A percentile compares a stretch with the other conserved stretches of the same genome.
Evolutionary conservation across 225 moss, liverwort and hornwort genomes (phyloP).

Genomic region (Rhytidiadelphus loreus): DNA sequence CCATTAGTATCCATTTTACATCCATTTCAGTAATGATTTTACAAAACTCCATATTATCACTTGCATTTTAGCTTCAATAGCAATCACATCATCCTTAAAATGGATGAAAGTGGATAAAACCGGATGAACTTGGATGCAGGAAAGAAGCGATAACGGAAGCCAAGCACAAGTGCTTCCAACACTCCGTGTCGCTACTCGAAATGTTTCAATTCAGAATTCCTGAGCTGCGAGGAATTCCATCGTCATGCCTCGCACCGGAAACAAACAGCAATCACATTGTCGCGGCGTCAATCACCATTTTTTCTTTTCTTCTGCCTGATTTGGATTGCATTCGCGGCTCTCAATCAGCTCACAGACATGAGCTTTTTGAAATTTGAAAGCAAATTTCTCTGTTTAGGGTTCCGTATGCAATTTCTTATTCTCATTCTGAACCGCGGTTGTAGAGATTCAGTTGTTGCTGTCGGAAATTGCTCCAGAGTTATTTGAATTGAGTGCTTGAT

Average conservation of each 20-base stretch:
- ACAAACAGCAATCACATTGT: no score
- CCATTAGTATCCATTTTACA: no score
- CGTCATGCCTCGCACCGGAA: neutral
- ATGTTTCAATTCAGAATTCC: neutral
- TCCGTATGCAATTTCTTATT: neutral
- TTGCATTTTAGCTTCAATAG: neutral
- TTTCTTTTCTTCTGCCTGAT: neutral
- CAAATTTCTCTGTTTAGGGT: neutral
- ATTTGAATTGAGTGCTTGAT: neutral
- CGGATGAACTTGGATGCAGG: neutral
- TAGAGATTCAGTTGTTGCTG: neutral
- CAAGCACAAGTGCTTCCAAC: neutral
- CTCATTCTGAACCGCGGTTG: neutral
- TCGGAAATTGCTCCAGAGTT: neutral
- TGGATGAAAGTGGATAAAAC: neutral
- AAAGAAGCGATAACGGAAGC: neutral
- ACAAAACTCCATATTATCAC: neutral
- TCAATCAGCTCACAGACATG: neutral
- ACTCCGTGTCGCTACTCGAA: neutral
- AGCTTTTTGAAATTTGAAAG: neutral
- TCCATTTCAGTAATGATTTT: neutral
- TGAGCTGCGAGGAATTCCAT: neutral
- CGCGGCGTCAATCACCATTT: neutral
- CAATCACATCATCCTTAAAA: neutral
- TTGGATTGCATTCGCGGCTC: neutral